Evolutionary conservation across 495 filamentous ascomycete species (phyloP), one percentile per base, ranked within the genome.

Genomic region (Xylaria intraflava): DNA sequence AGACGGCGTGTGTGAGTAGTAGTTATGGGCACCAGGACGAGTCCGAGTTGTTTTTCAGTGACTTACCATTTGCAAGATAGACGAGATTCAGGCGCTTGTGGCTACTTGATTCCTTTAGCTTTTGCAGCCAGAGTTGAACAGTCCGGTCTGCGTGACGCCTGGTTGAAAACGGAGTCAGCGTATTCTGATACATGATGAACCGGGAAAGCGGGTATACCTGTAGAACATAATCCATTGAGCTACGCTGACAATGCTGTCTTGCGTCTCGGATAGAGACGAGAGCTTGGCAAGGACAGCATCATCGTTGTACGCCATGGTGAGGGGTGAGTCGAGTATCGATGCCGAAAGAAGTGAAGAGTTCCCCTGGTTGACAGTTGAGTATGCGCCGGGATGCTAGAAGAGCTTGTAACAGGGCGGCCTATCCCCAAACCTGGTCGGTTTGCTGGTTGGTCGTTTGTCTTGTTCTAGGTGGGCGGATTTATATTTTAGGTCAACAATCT

Each of bases 211-310:
- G 26, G 7, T 72, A 61, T 86, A 95, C 91, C 90, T 84, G 72
- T 99, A 90, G 67, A 97, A 99, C 86, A 97, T 90, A 51, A 99
- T 88, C 94, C 94, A 99, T 85, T 96, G 91, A 40, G 90, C 86
- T 46, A 94, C 90, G 43, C 88, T 87, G 42, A 94, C 89, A 61
- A 97, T 95, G 72, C 88, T 89, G 60, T 97, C 93, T 66, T 97
- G 90, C 11, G 88, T 90, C 74, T 98, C 93, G 72, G 95, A 95
- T 42, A 99, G 80, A 35, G 89, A 85, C 24, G 90, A 93, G 24
- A 99, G 84, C 79, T 96, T 96, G 44, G 93, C 87, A 59, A 87
- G 81, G 19, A 97, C 89, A 27, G 88, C 84, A 72, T 99, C 93
- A 68, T 95, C 89, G 46, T 84, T 92, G 71, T 95, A 97, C 23